Conservation (phyloP, 2,329 filamentous ascomycete genomes). For the Ilyonectria robusta region DNA sequence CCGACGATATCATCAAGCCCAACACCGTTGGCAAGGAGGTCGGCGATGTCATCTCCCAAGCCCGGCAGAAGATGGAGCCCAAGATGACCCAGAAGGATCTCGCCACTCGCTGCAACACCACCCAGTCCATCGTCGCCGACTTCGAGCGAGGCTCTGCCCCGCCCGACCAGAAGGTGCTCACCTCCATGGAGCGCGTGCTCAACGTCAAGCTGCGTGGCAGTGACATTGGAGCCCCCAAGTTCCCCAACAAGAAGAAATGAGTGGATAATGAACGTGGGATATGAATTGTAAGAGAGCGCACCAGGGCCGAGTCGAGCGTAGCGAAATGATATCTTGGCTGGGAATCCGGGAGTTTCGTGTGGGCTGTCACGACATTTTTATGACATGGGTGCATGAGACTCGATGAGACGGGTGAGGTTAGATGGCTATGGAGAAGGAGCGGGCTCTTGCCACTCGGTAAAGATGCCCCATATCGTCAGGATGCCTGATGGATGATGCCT, state of each 20-base stretch:
- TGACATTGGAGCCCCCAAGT: constrained; percentile 88
- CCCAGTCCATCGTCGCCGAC: constrained; percentile 82
- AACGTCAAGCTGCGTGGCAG: constrained; percentile 89
- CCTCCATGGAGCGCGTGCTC: constrained; percentile 84
- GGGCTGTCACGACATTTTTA: constrained; percentile 46
- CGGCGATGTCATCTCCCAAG: constrained; percentile 84
- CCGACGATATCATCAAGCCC: constrained; percentile 97
- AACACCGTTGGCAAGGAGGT: constrained; percentile 89
- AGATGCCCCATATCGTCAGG: constrained; percentile 29
- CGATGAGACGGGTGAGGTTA: constrained; percentile 34
- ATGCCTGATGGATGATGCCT: constrained; percentile 12
- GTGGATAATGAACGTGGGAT: constrained; percentile 21
- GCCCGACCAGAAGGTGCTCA: constrained; percentile 88
- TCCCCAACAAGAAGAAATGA: constrained; percentile 78
- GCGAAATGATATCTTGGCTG: constrained; percentile 47
- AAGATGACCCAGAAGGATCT: constrained; percentile 96
- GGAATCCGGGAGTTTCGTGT: constrained; percentile 46
- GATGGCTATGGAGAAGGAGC: constrained; percentile 31
- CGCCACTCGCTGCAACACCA: constrained; percentile 92
- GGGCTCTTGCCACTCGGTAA: constrained; percentile 26
- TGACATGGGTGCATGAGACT: constrained; percentile 45
- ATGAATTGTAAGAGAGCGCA: constrained; percentile 42
- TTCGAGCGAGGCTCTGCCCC: constrained; percentile 85
- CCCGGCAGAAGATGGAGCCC: constrained; percentile 85
- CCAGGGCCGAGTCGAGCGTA: constrained; percentile 48